A percentile compares a stretch with the other conserved stretches of the same genome.
These are phyloP conservation scores for Didymellaceae sp. DNA, from an alignment of 2,329 filamentous ascomycete genomes.

Conservation along the genomic window DNA sequence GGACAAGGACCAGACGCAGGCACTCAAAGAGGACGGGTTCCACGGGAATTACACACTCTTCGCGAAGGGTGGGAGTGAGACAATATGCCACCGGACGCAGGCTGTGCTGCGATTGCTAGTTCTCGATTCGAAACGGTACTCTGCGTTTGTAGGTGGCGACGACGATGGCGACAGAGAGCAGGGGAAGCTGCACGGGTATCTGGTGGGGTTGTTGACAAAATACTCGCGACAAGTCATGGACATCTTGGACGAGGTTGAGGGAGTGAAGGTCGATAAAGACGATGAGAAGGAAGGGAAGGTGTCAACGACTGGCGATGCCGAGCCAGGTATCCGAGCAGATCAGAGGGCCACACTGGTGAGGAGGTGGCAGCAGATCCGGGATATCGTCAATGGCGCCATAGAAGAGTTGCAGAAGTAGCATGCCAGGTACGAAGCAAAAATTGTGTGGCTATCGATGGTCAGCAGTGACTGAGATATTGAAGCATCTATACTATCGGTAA, in stretches of 20 bases:
- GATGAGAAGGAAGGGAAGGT: background rate
- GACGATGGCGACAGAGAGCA: slow-evolving; percentile 46
- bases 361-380: slow-evolving; percentile 50
- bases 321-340: slow-evolving; percentile 6
- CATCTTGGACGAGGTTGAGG: slow-evolving; percentile 35
- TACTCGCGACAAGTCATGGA: slow-evolving; percentile 40
- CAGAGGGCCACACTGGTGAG: slow-evolving; percentile 35
- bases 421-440: background rate
- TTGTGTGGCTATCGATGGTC: background rate
- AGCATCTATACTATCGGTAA: no score
- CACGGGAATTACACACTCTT: slow-evolving; percentile 44
- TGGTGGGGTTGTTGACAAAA: slow-evolving; percentile 38
- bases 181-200: slow-evolving; percentile 47
- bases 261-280: slow-evolving; percentile 31
- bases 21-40: slow-evolving; percentile 53
- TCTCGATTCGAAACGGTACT: slow-evolving; percentile 38
- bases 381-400: slow-evolving; percentile 29
- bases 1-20: slow-evolving; percentile 34
- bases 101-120: slow-evolving; percentile 50
- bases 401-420: slow-evolving; percentile 14
- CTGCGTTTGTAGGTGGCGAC: slow-evolving; percentile 39
- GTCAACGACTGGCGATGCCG: background rate
- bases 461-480: no score
- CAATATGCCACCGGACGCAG: slow-evolving; percentile 55
- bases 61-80: slow-evolving; percentile 27